Percentiles rank a stretch among this genome's conserved stretches.
Conservation (phyloP, 805 yeast species). For the Candida maesae region DNA sequence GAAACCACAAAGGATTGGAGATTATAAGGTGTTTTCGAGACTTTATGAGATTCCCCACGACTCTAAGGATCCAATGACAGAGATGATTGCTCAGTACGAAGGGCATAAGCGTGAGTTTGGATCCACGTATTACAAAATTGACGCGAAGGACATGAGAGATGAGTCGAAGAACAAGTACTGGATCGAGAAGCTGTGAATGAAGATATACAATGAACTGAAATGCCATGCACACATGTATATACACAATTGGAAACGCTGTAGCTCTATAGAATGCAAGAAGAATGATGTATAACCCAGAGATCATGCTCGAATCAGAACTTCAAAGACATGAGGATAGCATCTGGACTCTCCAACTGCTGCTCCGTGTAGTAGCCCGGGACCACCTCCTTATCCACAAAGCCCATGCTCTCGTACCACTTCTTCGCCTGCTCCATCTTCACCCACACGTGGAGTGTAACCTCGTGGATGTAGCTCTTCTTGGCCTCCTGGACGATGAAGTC, state of each 20-base stretch:
- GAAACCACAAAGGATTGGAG: constrained; percentile 21
- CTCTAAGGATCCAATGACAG: constrained; percentile 29
- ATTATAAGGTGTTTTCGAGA: constrained; percentile 24
- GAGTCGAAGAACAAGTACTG: constrained; percentile 25
- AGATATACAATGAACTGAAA: no score
- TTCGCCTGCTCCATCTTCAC: constrained; percentile 37
- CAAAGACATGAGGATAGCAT: constrained; percentile 40
- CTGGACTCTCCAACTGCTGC: constrained; percentile 43
- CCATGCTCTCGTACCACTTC: constrained; percentile 49
- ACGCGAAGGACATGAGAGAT: constrained; percentile 19
- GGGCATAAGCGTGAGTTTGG: constrained; percentile 23
- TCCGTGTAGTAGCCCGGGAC: constrained; percentile 44
- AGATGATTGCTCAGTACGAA: constrained; percentile 23
- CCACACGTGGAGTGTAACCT: constrained; percentile 52
- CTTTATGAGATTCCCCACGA: constrained; percentile 24
- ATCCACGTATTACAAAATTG: constrained; percentile 20
- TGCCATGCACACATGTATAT: no score
- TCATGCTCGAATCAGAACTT: constrained; percentile 14
- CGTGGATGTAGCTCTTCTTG: constrained; percentile 48
- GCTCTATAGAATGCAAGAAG: no score
- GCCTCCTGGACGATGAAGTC: constrained; percentile 55
- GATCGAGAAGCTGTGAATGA: constrained; percentile 31
- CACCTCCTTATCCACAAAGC: constrained; percentile 39
- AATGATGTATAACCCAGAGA: no score
- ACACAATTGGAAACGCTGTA: no score